These are phyloP conservation scores for Waltiozyma solani DNA, from an alignment of 1,139 yeast species.

Conservation along the genomic window DNA sequence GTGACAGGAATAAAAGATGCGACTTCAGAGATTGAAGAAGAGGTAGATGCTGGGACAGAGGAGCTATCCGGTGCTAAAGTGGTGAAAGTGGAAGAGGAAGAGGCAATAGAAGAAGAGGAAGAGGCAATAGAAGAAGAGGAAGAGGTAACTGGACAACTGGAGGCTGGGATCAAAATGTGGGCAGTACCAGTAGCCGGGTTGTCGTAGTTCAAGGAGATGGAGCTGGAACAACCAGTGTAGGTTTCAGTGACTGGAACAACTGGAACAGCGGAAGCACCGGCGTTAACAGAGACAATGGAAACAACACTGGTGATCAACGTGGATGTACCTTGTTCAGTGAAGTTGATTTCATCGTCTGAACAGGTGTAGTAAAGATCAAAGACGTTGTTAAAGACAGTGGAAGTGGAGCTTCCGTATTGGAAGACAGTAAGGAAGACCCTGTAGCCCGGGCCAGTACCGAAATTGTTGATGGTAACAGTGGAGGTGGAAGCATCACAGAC, in stretches of 20 bases:
- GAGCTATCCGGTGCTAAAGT: not conserved
- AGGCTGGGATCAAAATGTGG: constrained; percentile 12
- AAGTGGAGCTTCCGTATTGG: too few relatives aligned
- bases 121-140: constrained; percentile 1
- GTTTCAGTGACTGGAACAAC: constrained; percentile 17
- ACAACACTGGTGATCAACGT: not conserved
- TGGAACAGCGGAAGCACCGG: constrained; percentile 14
- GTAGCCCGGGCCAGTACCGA: not conserved
- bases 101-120: constrained; percentile 1
- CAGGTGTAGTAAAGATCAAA: constrained; percentile 18
- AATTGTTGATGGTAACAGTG: not conserved
- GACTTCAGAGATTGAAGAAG: constrained; percentile 5
- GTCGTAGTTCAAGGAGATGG: constrained; percentile 4
- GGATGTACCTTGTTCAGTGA: not conserved
- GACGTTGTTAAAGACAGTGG: constrained; percentile 6
- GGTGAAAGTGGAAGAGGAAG: constrained; percentile 1
- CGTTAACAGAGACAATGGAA: constrained; percentile 2
- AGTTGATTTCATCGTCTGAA: constrained; percentile 9
- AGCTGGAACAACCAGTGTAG: constrained; percentile 20
- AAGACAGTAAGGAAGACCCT: not conserved
- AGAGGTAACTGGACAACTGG: constrained; percentile 1
- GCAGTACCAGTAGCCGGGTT: constrained; percentile 12
- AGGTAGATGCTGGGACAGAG: not conserved
- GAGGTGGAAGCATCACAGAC: not conserved
- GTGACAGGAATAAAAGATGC: not conserved